Evolutionary conservation across 2,329 filamentous ascomycete species (phyloP).

Genomic region (Zalaria sp.): DNA sequence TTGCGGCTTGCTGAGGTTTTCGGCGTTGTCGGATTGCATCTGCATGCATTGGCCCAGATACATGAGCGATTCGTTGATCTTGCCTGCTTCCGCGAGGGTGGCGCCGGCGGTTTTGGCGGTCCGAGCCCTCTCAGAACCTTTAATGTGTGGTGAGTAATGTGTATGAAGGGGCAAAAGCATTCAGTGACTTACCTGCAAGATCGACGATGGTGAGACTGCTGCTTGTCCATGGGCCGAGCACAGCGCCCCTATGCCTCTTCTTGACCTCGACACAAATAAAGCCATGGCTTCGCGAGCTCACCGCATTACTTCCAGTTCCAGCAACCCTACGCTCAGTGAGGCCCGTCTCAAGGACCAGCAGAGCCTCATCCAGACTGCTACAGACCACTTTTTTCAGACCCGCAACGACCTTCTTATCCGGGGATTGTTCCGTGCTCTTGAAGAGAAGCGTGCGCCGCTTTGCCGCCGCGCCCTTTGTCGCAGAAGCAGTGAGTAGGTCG

Average conservation of each 20-base stretch:
- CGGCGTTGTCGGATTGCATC: slow-evolving; percentile 73
- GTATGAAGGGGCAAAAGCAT: slow-evolving; percentile 1
- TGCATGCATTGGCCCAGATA: slow-evolving; percentile 94
- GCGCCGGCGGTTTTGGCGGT: slow-evolving; percentile 89
- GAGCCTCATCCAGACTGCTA: slow-evolving; percentile 63
- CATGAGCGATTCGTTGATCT: slow-evolving; percentile 98
- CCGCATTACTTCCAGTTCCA: slow-evolving; percentile 85
- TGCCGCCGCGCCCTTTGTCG: slow-evolving; percentile 38
- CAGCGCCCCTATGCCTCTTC: slow-evolving; percentile 47
- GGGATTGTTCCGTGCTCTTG: slow-evolving; percentile 78
- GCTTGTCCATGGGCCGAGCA: slow-evolving; percentile 53
- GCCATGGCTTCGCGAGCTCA: slow-evolving; percentile 82
- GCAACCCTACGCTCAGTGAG: slow-evolving; percentile 76
- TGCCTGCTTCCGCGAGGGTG: slow-evolving; percentile 86
- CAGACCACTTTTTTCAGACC: slow-evolving; percentile 86
- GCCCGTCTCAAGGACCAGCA: slow-evolving; percentile 81
- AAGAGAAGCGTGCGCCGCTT: slow-evolving; percentile 72
- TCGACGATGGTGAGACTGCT: slow-evolving; percentile 81
- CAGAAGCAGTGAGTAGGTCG: slow-evolving; percentile 61
- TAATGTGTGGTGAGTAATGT: background rate
- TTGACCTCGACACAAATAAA: slow-evolving; percentile 95
- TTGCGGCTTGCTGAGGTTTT: slow-evolving; percentile 25
- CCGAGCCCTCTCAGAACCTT: slow-evolving; percentile 72
- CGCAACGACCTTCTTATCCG: slow-evolving; percentile 87
- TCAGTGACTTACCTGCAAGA: slow-evolving; percentile 49